Evolutionary conservation across 441 rosid species (phyloP), one percentile per base, ranked within the genome.

Genomic region (Arabidopsis lyrata): DNA sequence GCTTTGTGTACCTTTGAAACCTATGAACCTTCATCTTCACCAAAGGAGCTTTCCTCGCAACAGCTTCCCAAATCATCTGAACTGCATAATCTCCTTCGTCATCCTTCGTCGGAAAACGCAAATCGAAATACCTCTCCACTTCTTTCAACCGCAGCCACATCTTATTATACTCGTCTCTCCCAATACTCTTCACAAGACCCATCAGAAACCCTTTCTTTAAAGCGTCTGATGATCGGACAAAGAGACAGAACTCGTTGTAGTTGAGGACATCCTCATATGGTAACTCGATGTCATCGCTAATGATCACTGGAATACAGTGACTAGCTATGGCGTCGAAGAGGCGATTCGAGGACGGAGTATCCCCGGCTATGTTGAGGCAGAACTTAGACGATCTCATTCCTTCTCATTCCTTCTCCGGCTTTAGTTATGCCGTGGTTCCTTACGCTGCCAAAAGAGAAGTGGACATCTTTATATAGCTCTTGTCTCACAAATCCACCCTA

Each of bases 301-400:
- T 88, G 29, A 95, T 88, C 71, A 95, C 95, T 0, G 98, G 98
- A 36, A 95, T 83, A 62, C 99, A 95, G 61, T 93, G 98, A 83
- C 99, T 95, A 31, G 88, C 98, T 58, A 95, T 91, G 59, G 99
- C 95, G 47, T 95, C 99, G 10, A 95, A 95, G 47, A 95, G 90
- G 12, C 99, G 96, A 74, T 90, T 91, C 1, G 99, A 93, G 2
- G 98, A 93, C 6, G 99, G 99, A 4, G 99, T 95, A 67, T 95
- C 99, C 0, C 99, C 98, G 6, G 98, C 99, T 7, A 91, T 87
- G 82, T 91, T 91, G 68, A 93, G 96, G 67, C 99, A 95, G 69
- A 95, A 95, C 74, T 93, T 95, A 9, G 97, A 93, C 5, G 87
- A 67, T 67, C 79, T 87, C 99, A 95, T 95, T 8, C 99, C 99